A percentile compares a stretch with the other conserved stretches of the same genome.
These are phyloP conservation scores for Chrysanthemum makinoi DNA, from an alignment of 129 eudicot genomes.

Conservation along the genomic window DNA sequence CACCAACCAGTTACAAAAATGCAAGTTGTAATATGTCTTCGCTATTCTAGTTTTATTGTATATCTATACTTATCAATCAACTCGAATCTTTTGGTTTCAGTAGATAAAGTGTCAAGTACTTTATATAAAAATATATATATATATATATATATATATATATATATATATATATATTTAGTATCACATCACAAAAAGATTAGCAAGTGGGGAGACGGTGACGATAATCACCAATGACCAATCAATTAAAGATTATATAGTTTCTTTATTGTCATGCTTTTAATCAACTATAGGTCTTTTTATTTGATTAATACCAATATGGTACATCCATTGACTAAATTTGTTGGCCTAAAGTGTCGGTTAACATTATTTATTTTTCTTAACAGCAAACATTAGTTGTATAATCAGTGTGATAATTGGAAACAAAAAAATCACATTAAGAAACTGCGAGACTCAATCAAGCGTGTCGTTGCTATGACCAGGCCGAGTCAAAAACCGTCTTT, in stretches of 20 bases:
- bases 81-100: not conserved
- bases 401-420: too few species aligned
- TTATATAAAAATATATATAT: not conserved
- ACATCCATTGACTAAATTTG: not conserved
- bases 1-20: not conserved
- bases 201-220: not conserved
- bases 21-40: not conserved
- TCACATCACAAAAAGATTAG: slow-evolving; percentile 6
- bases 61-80: not conserved
- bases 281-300: not conserved
- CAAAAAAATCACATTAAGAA: not conserved
- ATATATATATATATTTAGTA: not conserved
- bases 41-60: not conserved
- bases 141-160: too few species aligned
- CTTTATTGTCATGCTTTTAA: not conserved
- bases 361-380: not conserved
- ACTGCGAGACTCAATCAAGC: not conserved
- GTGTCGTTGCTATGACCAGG: not conserved
- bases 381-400: not conserved
- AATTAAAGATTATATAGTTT: not conserved
- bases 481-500: not conserved
- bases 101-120: not conserved
- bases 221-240: not conserved
- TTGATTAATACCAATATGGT: not conserved
- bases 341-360: not conserved